phyloP scores from a whole-genome alignment of 805 yeast genomes.

The Yarrowia porcina region DNA sequence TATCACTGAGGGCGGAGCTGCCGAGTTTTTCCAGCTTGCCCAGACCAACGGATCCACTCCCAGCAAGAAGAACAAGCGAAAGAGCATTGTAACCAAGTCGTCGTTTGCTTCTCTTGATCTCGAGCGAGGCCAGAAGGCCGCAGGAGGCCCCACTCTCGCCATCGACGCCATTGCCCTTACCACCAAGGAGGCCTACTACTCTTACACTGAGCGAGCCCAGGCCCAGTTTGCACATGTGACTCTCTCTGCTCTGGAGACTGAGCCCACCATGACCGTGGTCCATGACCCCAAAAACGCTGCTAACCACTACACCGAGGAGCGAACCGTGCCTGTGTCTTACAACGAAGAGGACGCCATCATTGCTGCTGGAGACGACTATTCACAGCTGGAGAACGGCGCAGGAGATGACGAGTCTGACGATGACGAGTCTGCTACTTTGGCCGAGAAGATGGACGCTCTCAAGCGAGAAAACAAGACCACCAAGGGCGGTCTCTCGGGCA shows the following conservation, averaged over 20 bases:
- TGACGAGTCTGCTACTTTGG: slow-evolving; percentile 43
- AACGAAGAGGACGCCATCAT: slow-evolving; percentile 38
- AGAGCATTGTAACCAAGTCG: slow-evolving; percentile 10
- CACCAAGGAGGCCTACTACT: not conserved
- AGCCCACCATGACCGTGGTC: slow-evolving; percentile 26
- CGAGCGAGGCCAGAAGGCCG: slow-evolving; percentile 4
- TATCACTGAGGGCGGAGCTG: slow-evolving; percentile 68
- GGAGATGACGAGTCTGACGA: slow-evolving; percentile 38
- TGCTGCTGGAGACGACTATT: slow-evolving; percentile 40
- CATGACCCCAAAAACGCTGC: slow-evolving; percentile 32
- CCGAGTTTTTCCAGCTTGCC: slow-evolving; percentile 56
- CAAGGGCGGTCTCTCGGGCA: slow-evolving; percentile 32
- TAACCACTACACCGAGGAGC: slow-evolving; percentile 20
- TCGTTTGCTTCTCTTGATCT: not conserved
- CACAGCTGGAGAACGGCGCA: slow-evolving; percentile 33
- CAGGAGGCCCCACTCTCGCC: slow-evolving; percentile 3
- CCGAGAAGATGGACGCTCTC: slow-evolving; percentile 42
- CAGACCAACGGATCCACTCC: slow-evolving; percentile 45
- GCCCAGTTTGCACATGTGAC: slow-evolving; percentile 18
- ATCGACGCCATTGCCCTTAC: not conserved
- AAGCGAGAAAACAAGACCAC: slow-evolving; percentile 31
- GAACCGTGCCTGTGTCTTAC: slow-evolving; percentile 31
- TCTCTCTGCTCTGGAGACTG: not conserved
- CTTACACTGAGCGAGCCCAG: slow-evolving; percentile 27
- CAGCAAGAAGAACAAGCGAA: slow-evolving; percentile 17